Evolutionary conservation across 2,329 filamentous ascomycete genomes (phyloP), one percentile per base, ranked within the genome.

Genomic region (Metarhizium robertsii): DNA sequence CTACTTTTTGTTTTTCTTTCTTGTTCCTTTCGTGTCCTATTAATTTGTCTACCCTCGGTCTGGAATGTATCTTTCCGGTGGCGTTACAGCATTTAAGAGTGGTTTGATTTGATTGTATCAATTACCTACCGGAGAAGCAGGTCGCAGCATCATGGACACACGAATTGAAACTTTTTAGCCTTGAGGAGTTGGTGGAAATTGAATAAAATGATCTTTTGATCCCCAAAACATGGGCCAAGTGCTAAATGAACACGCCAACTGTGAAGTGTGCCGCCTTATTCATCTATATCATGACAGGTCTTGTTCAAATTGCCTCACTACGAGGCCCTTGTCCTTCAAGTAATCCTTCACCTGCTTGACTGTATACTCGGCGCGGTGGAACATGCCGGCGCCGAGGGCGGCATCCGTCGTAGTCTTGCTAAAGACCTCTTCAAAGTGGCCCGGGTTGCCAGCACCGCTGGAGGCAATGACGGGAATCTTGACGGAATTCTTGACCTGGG

Each of bases 391-490:
- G 3, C 94, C 94, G 58, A 99, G 75, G 32, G 94, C 94, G 52
- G 94, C 94, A 76, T 99, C 94, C 3, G 92, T 92, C 16, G 79
- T 78, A 8, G 94, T 97, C 73, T 88, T 77, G 55, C 81, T 76
- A 71, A 99, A 99, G 2, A 97, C 94, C 67, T 97, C 88, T 53
- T 84, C 80, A 67, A 99, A 99, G 73, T 99, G 94, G 0, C 69
- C 81, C 2, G 94, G 92, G 62, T 87, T 85, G 1, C 94, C 94
- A 2, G 94, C 94, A 45, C 94, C 94, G 68, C 90, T 95, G 32
- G 88, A 94, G 14, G 94, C 92, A 72, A 99, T 95, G 52, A 99
- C 94, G 6, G 94, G 94, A 61, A 99, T 96, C 67, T 80, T 87
- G 60, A 96, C 81, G 18, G 88, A 84, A n/a, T 68, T 75, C 74